Evolutionary conservation across 768 basidiomycete species (phyloP).

Genomic region (Tubosaeta sp.): DNA sequence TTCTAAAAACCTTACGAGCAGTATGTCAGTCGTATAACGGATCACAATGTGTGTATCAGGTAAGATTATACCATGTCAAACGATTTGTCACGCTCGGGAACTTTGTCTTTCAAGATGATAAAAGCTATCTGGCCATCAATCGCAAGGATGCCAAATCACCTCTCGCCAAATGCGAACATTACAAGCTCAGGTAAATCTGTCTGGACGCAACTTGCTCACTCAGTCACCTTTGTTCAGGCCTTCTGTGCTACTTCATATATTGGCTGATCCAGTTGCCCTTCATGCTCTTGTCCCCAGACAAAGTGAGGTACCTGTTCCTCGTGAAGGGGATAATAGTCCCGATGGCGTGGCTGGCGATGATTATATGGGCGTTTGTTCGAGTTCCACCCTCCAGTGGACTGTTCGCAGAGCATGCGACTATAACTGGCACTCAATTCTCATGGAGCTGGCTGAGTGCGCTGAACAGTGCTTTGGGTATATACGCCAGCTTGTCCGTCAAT

Average conservation of each 20-base stretch:
- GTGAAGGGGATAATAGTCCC: constrained; percentile 65
- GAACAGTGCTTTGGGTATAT: constrained; percentile 74
- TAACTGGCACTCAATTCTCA: constrained; percentile 47
- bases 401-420: constrained; percentile 43
- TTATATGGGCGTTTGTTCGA: constrained; percentile 76
- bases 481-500: constrained; percentile 69
- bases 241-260: constrained; percentile 73
- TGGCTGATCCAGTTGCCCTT: constrained; percentile 78
- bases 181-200: constrained; percentile 44
- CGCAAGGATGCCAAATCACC: constrained; percentile 57
- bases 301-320: constrained; percentile 73
- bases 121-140: constrained; percentile 83
- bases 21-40: constrained; percentile 47
- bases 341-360: constrained; percentile 60
- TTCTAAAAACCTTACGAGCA: not conserved
- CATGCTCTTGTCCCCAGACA: constrained; percentile 72
- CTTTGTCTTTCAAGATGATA: constrained; percentile 44
- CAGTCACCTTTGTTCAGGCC: constrained; percentile 21
- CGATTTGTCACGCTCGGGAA: not conserved
- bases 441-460: constrained; percentile 79
- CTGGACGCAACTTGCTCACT: not conserved
- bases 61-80: constrained; percentile 1
- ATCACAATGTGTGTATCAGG: constrained; percentile 72
- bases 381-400: constrained; percentile 62
- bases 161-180: constrained; percentile 55